Base-by-base conservation (phyloP, 129 eudicot species). In the Flaveria linearis region DNA sequence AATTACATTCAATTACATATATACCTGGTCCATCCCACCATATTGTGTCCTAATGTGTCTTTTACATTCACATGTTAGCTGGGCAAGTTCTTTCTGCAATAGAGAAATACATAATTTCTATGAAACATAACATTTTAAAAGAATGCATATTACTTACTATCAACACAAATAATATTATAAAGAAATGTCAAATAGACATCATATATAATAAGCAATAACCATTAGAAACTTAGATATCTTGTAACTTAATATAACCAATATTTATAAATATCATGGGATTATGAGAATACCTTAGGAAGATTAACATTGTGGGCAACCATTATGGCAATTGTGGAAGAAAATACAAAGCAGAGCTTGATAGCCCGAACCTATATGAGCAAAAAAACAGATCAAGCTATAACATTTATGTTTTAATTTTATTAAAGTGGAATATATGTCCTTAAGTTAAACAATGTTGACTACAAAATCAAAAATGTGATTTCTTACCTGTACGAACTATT, bases 21-120 rank as follows among this genome's bases (percentile, higher is more conserved):
- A 13, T 83, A 94, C 99, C 96, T 94, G 97, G 72, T 94, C 99
- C 99, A 94, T 94, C 75, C 99, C 97, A 84, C 99, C 99, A 69
- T 97, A 94, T 65, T 94, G 97, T 7, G 99, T 94, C 49, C 99
- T 96, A 74, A 94, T 94, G 86, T 94, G 99, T 56, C 99, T 86
- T 80, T 94, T 97, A 80, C 99, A 92, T 55, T 77, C 97, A 65
- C 97, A 92, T 10, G 97, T 87, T 46, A 92, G 89, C 63, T 92
- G 97, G 78, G 97, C 97, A 75, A 92, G 80, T 72, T 89, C 97
- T 87, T 89, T 92, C 97, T 92, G 84, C 39, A 28, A 43, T 50
- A 5, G 1, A 43, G 74, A 64, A n/a, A n/a, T 13, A 72, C 11
- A 28, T 17, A 10, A 57, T 20, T 17, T 10, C 26, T 1, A 67